phyloP scores from a whole-genome alignment of 306 rosid species.

The Sphenostylis stenocarpa region DNA sequence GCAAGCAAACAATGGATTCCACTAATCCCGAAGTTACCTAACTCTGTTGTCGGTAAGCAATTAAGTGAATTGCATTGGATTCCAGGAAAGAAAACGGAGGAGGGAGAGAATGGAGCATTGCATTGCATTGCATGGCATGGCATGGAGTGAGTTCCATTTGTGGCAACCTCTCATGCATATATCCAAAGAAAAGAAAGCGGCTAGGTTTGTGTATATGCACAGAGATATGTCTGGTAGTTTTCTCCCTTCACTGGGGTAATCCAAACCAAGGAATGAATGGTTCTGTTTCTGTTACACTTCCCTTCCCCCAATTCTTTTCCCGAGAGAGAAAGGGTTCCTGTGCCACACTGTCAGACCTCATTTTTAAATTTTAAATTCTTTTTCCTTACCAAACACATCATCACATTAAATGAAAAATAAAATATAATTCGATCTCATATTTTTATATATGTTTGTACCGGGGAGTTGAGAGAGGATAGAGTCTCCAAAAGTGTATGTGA shows the following conservation, averaged over 20 bases:
- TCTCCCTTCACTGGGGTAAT: not conserved
- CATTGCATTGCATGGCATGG: not conserved
- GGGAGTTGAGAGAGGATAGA: no score
- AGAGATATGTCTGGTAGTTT: not conserved
- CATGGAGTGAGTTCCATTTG: slow-evolving; percentile 13
- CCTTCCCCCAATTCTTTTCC: not conserved
- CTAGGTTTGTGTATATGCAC: not conserved
- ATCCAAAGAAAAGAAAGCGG: not conserved
- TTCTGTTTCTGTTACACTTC: not conserved
- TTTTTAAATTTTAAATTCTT: no score
- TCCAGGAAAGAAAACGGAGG: not conserved
- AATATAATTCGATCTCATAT: no score
- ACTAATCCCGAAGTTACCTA: slow-evolving; percentile 73
- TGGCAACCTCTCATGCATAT: not conserved
- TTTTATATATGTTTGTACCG: no score
- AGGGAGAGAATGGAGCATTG: not conserved
- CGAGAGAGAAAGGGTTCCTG: not conserved
- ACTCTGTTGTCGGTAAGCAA: slow-evolving; percentile 19
- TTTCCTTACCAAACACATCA: no score
- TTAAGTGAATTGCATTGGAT: not conserved
- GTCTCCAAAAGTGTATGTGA: no score
- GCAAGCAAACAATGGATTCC: no score
- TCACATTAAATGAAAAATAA: no score
- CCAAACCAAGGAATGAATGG: not conserved
- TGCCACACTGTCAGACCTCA: no score